These are phyloP conservation scores for Corynespora cassiicola DNA, from an alignment of 2,329 filamentous ascomycete genomes.

Conservation along the genomic window DNA sequence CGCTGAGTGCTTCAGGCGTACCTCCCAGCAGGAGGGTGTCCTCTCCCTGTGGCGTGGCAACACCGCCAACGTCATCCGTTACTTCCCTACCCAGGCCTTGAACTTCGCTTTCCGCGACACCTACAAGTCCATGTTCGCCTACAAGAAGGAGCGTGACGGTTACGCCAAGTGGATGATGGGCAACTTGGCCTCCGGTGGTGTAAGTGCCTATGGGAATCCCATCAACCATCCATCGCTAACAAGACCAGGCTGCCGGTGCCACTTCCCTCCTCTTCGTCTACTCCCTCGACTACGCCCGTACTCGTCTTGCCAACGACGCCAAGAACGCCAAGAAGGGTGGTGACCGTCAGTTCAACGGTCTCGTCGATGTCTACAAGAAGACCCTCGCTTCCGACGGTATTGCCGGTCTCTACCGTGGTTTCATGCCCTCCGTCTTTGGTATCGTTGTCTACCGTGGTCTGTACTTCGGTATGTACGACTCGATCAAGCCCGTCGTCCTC, in stretches of 20 bases:
- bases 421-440: constrained; percentile 98
- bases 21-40: constrained; percentile 87
- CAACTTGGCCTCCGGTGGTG: constrained; percentile 99
- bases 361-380: constrained; percentile 99
- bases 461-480: constrained; percentile 99
- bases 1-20: constrained; percentile 92
- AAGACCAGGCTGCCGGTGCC: constrained; percentile 85
- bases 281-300: constrained; percentile 99
- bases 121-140: constrained; percentile 99
- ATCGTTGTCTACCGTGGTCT: constrained; percentile 99
- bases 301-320: constrained; percentile 99
- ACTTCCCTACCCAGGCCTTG: constrained; percentile 99
- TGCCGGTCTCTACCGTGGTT: constrained; percentile 99
- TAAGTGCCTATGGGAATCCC: constrained; percentile 58
- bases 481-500: constrained; percentile 98
- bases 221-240: constrained; percentile 21
- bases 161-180: constrained; percentile 99
- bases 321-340: constrained; percentile 97
- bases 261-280: constrained; percentile 99
- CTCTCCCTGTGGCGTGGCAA: constrained; percentile 98
- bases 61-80: constrained; percentile 99
- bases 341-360: constrained; percentile 99
- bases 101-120: constrained; percentile 99
- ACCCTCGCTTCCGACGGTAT: constrained; percentile 98
- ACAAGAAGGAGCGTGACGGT: constrained; percentile 99